These are phyloP conservation scores for Sporothrix globosa DNA, from an alignment of 2,329 filamentous ascomycete genomes.

Conservation along the genomic window DNA sequence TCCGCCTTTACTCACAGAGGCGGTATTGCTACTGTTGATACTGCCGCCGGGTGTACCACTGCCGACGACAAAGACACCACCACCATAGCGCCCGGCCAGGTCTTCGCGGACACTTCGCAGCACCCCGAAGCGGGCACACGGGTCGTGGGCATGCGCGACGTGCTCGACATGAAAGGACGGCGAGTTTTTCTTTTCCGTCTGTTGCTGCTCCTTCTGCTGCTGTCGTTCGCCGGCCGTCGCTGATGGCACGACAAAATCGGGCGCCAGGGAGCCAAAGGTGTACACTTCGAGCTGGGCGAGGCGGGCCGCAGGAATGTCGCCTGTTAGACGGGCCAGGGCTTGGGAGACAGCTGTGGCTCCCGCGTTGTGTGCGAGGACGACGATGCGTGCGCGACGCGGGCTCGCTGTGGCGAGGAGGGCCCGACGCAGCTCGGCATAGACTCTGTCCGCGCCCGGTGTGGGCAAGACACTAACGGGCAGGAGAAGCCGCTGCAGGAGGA, in stretches of 20 bases:
- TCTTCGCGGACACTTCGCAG: slow-evolving; percentile 45
- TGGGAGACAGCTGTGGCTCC: slow-evolving; percentile 46
- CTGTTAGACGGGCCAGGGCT: slow-evolving; percentile 45
- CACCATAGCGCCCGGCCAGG: slow-evolving; percentile 46
- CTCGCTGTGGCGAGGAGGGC: slow-evolving; percentile 41
- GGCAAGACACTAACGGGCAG: slow-evolving; percentile 37
- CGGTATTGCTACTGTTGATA: neutral
- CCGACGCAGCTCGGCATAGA: slow-evolving; percentile 46
- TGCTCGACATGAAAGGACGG: slow-evolving; percentile 44
- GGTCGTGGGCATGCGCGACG: slow-evolving; percentile 45
- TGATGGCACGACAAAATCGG: slow-evolving; percentile 45
- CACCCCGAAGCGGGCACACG: slow-evolving; percentile 47
- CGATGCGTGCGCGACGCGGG: slow-evolving; percentile 39
- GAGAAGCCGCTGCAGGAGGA: slow-evolving; percentile 43
- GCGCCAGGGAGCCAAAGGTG: slow-evolving; percentile 49
- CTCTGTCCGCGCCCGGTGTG: slow-evolving; percentile 40
- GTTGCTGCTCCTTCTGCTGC: slow-evolving; percentile 21
- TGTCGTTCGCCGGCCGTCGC: slow-evolving; percentile 32
- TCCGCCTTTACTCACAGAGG: neutral
- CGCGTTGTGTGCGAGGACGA: slow-evolving; percentile 48
- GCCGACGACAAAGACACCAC: slow-evolving; percentile 46
- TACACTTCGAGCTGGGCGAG: slow-evolving; percentile 50
- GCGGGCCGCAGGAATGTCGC: slow-evolving; percentile 45
- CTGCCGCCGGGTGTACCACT: neutral
- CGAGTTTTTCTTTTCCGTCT: neutral